Conservation (phyloP, 192 early-diverging fungal species). For the Thoreauomyces humboldtii region DNA sequence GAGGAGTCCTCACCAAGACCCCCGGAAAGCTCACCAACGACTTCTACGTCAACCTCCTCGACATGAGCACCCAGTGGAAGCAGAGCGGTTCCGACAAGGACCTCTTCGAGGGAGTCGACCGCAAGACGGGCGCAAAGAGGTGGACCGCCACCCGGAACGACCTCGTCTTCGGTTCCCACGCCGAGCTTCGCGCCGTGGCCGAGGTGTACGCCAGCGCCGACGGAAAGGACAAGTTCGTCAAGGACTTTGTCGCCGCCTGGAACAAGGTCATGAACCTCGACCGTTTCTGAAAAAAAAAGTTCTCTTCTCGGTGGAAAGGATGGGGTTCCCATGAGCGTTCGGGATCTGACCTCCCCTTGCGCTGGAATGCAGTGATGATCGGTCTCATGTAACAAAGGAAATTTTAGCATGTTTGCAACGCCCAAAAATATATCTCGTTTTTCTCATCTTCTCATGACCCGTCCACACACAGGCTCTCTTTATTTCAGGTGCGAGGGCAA, state of each 20-base stretch:
- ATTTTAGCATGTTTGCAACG: no score
- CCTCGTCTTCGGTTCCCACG: neutral
- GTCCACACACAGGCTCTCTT: no score
- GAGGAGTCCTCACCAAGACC: neutral
- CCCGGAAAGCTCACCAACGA: conserved; percentile 28
- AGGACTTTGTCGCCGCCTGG: conserved; percentile 6
- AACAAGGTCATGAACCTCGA: neutral
- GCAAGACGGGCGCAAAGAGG: conserved; percentile 11
- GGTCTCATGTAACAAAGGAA: no score
- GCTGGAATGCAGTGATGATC: no score
- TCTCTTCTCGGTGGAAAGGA: no score
- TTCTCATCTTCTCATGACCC: no score
- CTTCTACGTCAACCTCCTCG: conserved; percentile 32
- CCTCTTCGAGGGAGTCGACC: conserved; percentile 1
- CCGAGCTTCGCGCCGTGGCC: neutral
- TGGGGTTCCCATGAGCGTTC: no score
- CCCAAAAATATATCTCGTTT: no score
- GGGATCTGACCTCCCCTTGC: no score
- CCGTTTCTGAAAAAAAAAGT: neutral
- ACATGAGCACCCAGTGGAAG: no score
- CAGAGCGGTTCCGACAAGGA: conserved; percentile 27
- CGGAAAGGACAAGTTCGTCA: neutral
- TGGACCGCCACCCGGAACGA: neutral
- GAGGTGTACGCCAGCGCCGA: neutral
- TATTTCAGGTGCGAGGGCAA: no score